A percentile compares a stretch with the other conserved stretches of the same genome.
phyloP scores from a whole-genome alignment of 169 alveolate species.

The Babesia gibsoni region DNA sequence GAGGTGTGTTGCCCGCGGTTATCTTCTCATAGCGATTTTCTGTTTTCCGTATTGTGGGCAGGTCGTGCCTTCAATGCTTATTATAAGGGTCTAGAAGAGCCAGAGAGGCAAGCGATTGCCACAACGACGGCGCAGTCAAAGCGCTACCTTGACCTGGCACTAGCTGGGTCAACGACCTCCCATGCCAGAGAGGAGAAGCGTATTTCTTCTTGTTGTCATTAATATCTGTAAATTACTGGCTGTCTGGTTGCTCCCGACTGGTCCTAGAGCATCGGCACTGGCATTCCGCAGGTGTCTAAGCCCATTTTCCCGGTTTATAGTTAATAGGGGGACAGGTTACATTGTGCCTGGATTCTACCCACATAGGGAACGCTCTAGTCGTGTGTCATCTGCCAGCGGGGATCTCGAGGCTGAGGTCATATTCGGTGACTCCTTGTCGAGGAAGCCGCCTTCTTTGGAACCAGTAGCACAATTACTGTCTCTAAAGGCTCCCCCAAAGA shows the following conservation, averaged over 20 bases:
- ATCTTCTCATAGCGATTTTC: no score
- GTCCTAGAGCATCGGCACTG: background rate
- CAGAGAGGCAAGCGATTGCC: background rate
- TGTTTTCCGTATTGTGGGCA: no score
- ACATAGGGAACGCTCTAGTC: no score
- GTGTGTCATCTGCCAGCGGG: no score
- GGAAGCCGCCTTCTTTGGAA: background rate
- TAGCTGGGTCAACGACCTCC: background rate
- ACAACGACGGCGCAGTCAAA: background rate
- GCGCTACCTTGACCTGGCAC: background rate
- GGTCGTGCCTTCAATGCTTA: background rate
- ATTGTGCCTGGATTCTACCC: no score
- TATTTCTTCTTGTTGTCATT: background rate
- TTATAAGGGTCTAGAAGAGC: background rate
- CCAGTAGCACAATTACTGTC: conserved; percentile 13
- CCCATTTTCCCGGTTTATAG: no score
- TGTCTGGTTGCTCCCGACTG: background rate
- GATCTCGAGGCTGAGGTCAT: no score
- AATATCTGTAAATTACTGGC: background rate
- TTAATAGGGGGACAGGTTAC: no score
- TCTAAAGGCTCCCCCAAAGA: background rate
- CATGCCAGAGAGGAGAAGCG: background rate
- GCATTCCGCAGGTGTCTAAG: background rate
- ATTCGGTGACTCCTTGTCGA: background rate
- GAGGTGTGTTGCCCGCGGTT: no score